A percentile compares a stretch with the other conserved stretches of the same genome.
Evolutionary conservation across 2,329 filamentous ascomycete species (phyloP).

Genomic region (Fusarium sp.): DNA sequence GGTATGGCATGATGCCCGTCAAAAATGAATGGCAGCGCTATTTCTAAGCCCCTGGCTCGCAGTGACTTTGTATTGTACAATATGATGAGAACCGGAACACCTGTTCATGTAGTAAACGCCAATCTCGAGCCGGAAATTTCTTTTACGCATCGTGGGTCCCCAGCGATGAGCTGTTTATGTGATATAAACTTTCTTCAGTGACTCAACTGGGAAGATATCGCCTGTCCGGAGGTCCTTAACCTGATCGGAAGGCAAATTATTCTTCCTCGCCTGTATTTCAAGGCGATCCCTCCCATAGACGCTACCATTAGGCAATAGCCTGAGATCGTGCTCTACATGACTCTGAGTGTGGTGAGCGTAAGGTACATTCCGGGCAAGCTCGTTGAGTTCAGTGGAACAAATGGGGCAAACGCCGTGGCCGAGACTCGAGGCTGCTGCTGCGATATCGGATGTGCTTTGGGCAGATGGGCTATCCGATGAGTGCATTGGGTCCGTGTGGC

Average conservation of each 20-base stretch:
- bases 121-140: background rate
- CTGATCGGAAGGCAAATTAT: conserved; percentile 70
- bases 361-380: conserved; percentile 85
- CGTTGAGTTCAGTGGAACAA: conserved; percentile 93
- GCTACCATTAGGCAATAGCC: conserved; percentile 85
- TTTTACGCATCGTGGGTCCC: background rate
- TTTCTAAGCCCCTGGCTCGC: background rate
- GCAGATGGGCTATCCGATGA: conserved; percentile 2
- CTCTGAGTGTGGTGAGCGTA: conserved; percentile 97
- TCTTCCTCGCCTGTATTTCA: conserved; percentile 79
- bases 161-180: conserved; percentile 57
- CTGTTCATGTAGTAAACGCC: background rate
- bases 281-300: conserved; percentile 83
- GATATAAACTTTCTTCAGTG: conserved; percentile 89
- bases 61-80: conserved; percentile 1
- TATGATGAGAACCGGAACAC: background rate
- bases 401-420: conserved; percentile 89
- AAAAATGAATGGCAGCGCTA: background rate
- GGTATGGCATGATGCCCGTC: background rate
- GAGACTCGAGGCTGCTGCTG: conserved; percentile 52
- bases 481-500: conserved; percentile 60
- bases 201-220: conserved; percentile 67
- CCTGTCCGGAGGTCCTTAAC: conserved; percentile 83
- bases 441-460: conserved; percentile 61
- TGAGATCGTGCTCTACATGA: conserved; percentile 85